Percentiles rank a stretch among this genome's conserved stretches.
Evolutionary conservation across 2,329 filamentous ascomycete genomes (phyloP).

Genomic region (Curvularia sp.): DNA sequence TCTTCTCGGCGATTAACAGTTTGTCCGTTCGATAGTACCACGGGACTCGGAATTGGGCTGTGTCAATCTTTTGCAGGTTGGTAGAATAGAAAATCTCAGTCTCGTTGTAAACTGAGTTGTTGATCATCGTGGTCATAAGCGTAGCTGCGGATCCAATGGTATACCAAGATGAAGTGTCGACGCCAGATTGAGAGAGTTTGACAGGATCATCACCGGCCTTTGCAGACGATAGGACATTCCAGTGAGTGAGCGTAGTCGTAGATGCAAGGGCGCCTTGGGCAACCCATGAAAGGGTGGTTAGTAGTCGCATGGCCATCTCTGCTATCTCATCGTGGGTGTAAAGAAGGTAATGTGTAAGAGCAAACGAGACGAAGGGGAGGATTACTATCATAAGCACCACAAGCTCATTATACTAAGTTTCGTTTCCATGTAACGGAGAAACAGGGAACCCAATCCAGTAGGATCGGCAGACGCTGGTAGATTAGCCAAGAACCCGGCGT

Average conservation of each 20-base stretch:
- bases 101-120: slow-evolving; percentile 61
- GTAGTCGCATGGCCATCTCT: background rate
- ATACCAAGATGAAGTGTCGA: slow-evolving; percentile 61
- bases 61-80: slow-evolving; percentile 56
- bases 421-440: background rate
- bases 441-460: background rate
- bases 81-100: slow-evolving; percentile 63
- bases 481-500: background rate
- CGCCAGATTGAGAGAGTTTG: slow-evolving; percentile 23
- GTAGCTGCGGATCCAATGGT: slow-evolving; percentile 60
- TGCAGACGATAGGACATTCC: slow-evolving; percentile 26
- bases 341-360: background rate
- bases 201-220: slow-evolving; percentile 19
- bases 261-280: background rate
- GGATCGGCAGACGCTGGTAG: background rate
- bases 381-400: background rate
- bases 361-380: background rate
- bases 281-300: background rate
- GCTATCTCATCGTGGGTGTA: background rate
- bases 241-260: background rate
- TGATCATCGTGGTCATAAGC: slow-evolving; percentile 64
- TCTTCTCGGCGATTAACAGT: slow-evolving; percentile 32
- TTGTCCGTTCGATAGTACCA: slow-evolving; percentile 68
- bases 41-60: slow-evolving; percentile 58
- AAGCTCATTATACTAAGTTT: background rate